These are phyloP conservation scores for Ramaria sp. DNA, from an alignment of 768 basidiomycete species.

Conservation along the genomic window DNA sequence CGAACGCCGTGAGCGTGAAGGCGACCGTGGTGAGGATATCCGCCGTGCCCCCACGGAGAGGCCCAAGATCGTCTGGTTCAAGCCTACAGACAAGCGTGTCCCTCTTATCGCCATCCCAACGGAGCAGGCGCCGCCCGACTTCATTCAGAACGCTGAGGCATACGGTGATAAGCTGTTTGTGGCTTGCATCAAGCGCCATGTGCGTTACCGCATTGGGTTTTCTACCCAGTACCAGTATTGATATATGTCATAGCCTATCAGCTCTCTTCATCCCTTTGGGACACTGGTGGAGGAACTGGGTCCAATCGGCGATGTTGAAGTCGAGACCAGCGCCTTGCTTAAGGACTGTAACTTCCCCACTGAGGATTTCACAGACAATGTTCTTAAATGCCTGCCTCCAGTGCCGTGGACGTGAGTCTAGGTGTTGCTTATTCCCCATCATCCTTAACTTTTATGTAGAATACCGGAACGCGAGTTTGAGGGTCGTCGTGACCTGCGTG, in stretches of 20 bases:
- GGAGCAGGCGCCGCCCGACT: slow-evolving; percentile 94
- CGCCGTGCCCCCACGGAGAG: slow-evolving; percentile 72
- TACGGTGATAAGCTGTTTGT: slow-evolving; percentile 91
- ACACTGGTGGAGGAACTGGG: slow-evolving; percentile 97
- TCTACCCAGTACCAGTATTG: slow-evolving; percentile 21
- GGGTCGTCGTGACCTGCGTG: slow-evolving; percentile 77
- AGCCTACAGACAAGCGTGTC: slow-evolving; percentile 98
- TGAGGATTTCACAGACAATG: slow-evolving; percentile 92
- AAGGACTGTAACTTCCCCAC: slow-evolving; percentile 99
- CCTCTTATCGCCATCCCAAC: slow-evolving; percentile 98
- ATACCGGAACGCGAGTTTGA: slow-evolving; percentile 87
- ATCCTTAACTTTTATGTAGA: slow-evolving; percentile 26
- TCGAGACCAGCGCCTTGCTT: slow-evolving; percentile 92
- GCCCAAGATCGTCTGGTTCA: slow-evolving; percentile 99
- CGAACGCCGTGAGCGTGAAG: slow-evolving; percentile 93
- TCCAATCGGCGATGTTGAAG: slow-evolving; percentile 96
- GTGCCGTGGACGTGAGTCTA: slow-evolving; percentile 79
- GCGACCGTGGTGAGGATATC: slow-evolving; percentile 79
- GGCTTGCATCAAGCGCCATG: slow-evolving; percentile 97
- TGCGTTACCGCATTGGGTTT: slow-evolving; percentile 28
- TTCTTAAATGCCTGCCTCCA: slow-evolving; percentile 91
- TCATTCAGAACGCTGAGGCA: slow-evolving; percentile 86
- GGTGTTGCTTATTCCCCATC: slow-evolving; percentile 1
- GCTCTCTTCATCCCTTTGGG: slow-evolving; percentile 96
- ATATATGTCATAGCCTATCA: slow-evolving; percentile 53